Base-by-base conservation (phyloP, 2,329 filamentous ascomycete genomes). In the Beauveria asiatica region DNA sequence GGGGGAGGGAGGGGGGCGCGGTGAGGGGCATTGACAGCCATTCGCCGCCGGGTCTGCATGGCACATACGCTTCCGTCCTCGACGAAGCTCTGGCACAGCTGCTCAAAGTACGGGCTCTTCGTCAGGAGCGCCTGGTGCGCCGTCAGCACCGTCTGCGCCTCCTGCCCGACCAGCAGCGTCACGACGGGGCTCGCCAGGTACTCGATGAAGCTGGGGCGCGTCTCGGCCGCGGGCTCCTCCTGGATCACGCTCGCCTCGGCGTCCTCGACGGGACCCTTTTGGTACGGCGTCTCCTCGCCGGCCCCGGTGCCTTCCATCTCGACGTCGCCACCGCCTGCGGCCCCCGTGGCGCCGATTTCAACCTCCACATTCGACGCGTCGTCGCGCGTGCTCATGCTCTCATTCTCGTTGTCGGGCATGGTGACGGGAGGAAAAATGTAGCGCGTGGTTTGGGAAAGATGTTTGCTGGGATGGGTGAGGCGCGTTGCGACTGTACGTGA, bases 41-140 rank as follows among this genome's bases (percentile, higher is more conserved):
- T 16, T 17, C n/a, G 37, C 48, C n/a, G 25, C 30, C 5, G 39
- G 3, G 48, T 6, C 16, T 44, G 11, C 19, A 11, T 13, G 23
- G 7, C n/a, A 76, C 83, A 64, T 74, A 89, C 87, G 61, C 80
- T 81, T 52, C 80, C 80, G 57, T 84, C 82, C 37, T 83, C 79
- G 51, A 78, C 77, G 68, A 92, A 88, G 54, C 80, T 73, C 11
- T 80, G 77, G 69, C 86, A 85, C 7, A 82, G 78, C 23, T 85
- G 81, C 11, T 79, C 78, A 69, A 97, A 90, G 72, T 82, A 92
- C 0, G 91, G 89, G 48, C 90, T 93, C 70, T 86, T 82, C 11
- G 76, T 69, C 41, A 97, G 79, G 27, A 97, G 80, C 3, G 79
- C 86, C 74, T 96, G 88, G 72, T 97, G 92, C 7, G 90, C 90